These are phyloP conservation scores for Paramecium primaurelia DNA, from an alignment of 73 alveolate genomes.

Conservation along the genomic window DNA sequence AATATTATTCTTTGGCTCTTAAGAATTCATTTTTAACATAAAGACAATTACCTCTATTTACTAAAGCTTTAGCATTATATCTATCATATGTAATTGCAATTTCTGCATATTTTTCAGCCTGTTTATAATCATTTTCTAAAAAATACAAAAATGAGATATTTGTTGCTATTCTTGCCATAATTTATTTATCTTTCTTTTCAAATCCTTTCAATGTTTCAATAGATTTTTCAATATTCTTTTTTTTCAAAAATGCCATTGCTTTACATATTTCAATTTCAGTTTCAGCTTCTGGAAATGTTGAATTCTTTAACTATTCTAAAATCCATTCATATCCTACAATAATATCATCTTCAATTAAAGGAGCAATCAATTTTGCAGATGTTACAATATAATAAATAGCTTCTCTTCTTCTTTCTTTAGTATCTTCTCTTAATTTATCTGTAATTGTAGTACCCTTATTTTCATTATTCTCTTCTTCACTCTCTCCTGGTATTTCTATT, in stretches of 20 bases:
- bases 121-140: conserved; percentile 94
- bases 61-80: conserved; percentile 98
- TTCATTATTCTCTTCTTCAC: conserved; percentile 83
- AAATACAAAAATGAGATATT: conserved; percentile 96
- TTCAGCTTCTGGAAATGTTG: conserved; percentile 92
- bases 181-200: conserved; percentile 96
- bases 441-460: conserved; percentile 64
- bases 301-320: conserved; percentile 88
- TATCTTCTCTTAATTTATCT: conserved; percentile 94
- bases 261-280: conserved; percentile 96
- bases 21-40: conserved; percentile 97
- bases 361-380: conserved; percentile 94
- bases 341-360: conserved; percentile 90
- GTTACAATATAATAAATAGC: conserved; percentile 76
- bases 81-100: conserved; percentile 98
- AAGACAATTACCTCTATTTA: conserved; percentile 99
- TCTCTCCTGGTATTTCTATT: conserved; percentile 94
- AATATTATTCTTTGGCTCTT: conserved; percentile 97
- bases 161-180: conserved; percentile 99
- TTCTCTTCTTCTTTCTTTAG: conserved; percentile 89
- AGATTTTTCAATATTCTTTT: conserved; percentile 95
- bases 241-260: conserved; percentile 92
- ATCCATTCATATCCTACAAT: conserved; percentile 90
- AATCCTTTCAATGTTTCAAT: conserved; percentile 94
- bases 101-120: conserved; percentile 99